Percentiles rank a stretch among this genome's conserved stretches.
Evolutionary conservation across 1,284 basidiomycete species (phyloP).

Genomic region (Pseudozyma sp.): DNA sequence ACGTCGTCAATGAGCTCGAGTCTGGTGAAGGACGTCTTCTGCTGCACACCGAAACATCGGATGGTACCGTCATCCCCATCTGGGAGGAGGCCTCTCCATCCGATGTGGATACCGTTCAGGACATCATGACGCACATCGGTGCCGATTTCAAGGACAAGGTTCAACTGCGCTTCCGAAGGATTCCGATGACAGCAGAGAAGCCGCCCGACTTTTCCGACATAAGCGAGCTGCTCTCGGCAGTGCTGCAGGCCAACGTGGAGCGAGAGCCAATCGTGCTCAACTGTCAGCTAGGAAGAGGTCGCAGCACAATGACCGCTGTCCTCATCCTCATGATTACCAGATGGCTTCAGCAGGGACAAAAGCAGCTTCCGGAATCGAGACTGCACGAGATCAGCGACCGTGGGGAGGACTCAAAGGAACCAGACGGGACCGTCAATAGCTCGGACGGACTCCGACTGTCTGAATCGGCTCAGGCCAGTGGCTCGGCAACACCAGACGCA

Average conservation of each 20-base stretch:
- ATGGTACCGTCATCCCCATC: constrained; percentile 89
- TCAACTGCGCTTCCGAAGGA: constrained; percentile 81
- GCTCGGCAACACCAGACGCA: constrained; percentile 21
- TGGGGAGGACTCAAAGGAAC: constrained; percentile 1
- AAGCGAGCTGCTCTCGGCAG: constrained; percentile 79
- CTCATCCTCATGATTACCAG: constrained; percentile 86
- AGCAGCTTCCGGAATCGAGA: constrained; percentile 64
- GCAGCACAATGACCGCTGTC: constrained; percentile 89
- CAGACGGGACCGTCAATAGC: not conserved
- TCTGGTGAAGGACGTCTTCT: constrained; percentile 87
- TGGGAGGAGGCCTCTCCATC: constrained; percentile 90
- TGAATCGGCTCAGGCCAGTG: constrained; percentile 23
- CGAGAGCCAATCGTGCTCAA: constrained; percentile 88
- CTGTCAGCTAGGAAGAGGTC: constrained; percentile 93
- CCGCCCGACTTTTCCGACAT: constrained; percentile 69
- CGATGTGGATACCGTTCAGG: constrained; percentile 86
- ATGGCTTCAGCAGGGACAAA: constrained; percentile 75
- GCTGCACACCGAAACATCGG: constrained; percentile 87
- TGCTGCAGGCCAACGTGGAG: constrained; percentile 79
- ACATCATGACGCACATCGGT: constrained; percentile 78
- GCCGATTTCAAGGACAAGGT: constrained; percentile 68
- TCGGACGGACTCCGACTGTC: constrained; percentile 23
- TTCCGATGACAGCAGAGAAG: constrained; percentile 85
- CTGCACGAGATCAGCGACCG: constrained; percentile 28
- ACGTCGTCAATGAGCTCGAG: constrained; percentile 85